phyloP scores from a whole-genome alignment of 2,329 filamentous ascomycete species.

The Aspergillus sp. region DNA sequence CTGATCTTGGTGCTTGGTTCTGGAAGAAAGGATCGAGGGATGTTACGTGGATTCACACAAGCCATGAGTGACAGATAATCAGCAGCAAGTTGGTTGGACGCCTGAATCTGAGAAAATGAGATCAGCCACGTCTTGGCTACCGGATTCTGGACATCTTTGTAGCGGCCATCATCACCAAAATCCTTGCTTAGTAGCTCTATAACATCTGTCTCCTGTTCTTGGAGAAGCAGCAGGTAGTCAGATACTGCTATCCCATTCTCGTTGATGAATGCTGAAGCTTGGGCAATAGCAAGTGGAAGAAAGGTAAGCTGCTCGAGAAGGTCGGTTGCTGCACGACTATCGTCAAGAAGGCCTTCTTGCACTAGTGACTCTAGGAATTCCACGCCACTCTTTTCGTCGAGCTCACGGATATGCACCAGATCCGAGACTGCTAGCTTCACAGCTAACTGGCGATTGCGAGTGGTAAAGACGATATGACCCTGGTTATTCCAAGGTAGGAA shows the following conservation, averaged over 20 bases:
- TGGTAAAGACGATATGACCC: conserved; percentile 19
- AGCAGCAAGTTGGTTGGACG: not conserved
- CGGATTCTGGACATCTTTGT: conserved; percentile 12
- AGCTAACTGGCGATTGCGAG: conserved; percentile 15
- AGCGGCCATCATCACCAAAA: conserved; percentile 15
- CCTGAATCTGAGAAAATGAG: conserved; percentile 17
- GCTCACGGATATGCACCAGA: not conserved
- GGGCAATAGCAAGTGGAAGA: conserved; percentile 13
- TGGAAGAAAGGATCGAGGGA: conserved; percentile 15
- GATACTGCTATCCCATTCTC: conserved; percentile 1
- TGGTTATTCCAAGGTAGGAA: conserved; percentile 16
- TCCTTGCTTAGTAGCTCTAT: conserved; percentile 11
- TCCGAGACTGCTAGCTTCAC: conserved; percentile 1
- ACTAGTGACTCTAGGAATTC: not conserved
- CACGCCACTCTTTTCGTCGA: not conserved
- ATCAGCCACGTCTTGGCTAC: conserved; percentile 13
- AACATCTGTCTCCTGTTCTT: conserved; percentile 4
- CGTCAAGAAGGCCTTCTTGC: not conserved
- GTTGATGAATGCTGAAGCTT: conserved; percentile 15
- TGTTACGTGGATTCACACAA: conserved; percentile 13
- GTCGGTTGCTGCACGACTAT: not conserved
- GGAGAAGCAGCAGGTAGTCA: conserved; percentile 8
- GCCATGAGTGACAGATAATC: conserved; percentile 16
- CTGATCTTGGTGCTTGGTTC: not conserved
- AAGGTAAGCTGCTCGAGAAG: conserved; percentile 11